Evolutionary conservation across 2,329 filamentous ascomycete species (phyloP).

Genomic region (Boeremia lycopersici): DNA sequence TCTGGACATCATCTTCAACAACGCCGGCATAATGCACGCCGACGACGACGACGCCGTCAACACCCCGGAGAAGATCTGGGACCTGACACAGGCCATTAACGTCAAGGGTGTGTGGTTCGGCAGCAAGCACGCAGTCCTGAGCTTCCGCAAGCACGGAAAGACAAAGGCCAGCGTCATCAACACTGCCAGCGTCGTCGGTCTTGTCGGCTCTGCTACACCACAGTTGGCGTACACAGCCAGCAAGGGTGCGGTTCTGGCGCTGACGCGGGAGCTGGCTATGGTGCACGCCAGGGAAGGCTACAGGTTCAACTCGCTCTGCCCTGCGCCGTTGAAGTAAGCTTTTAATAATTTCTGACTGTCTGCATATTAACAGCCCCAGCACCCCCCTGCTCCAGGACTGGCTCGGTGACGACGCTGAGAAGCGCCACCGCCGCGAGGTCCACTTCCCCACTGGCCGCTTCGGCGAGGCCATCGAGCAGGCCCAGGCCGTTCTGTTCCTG

Average conservation of each 20-base stretch:
- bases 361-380: slow-evolving; percentile 47
- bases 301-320: slow-evolving; percentile 89
- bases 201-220: slow-evolving; percentile 85
- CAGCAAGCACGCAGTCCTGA: slow-evolving; percentile 86
- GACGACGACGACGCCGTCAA: slow-evolving; percentile 70
- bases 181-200: slow-evolving; percentile 85
- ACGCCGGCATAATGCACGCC: slow-evolving; percentile 95
- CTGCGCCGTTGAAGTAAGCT: slow-evolving; percentile 80
- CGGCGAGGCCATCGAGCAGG: slow-evolving; percentile 92
- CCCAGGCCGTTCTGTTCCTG: slow-evolving; percentile 84
- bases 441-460: slow-evolving; percentile 90
- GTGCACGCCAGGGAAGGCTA: slow-evolving; percentile 89
- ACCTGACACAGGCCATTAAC: slow-evolving; percentile 91
- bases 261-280: slow-evolving; percentile 90
- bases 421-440: slow-evolving; percentile 81
- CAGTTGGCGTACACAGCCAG: slow-evolving; percentile 92
- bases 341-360: not conserved
- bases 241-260: slow-evolving; percentile 88
- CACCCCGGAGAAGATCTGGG: slow-evolving; percentile 91
- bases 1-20: slow-evolving; percentile 94
- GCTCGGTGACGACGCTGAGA: slow-evolving; percentile 84
- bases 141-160: slow-evolving; percentile 81
- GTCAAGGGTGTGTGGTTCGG: slow-evolving; percentile 99
- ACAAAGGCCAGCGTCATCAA: slow-evolving; percentile 84
- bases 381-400: slow-evolving; percentile 91